phyloP scores from a whole-genome alignment of 257 asterid species.

The Solanum rostratum region DNA sequence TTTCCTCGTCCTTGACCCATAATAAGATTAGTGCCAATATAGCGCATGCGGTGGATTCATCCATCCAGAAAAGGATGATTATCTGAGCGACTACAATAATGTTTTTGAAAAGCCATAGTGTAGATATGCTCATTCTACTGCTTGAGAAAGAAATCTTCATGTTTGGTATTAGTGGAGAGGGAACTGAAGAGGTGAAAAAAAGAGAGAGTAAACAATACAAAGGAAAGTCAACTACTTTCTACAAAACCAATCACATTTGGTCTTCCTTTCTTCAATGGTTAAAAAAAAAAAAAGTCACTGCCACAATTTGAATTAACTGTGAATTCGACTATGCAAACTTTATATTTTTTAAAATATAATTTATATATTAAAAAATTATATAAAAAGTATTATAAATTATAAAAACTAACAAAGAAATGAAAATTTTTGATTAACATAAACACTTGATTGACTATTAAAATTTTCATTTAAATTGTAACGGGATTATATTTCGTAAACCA shows the following conservation, averaged over 20 bases:
- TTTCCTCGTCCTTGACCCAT: slow-evolving; percentile 3
- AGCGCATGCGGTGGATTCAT: background rate
- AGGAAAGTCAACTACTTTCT: background rate
- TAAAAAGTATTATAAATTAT: too few species aligned
- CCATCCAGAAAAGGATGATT: background rate
- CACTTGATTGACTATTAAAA: background rate
- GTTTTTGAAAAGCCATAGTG: background rate
- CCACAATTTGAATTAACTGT: too few species aligned
- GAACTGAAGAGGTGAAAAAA: background rate
- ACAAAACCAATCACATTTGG: background rate
- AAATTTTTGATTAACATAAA: too few species aligned
- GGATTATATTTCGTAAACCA: background rate
- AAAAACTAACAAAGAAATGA: too few species aligned
- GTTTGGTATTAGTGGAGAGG: background rate
- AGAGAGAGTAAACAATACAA: background rate
- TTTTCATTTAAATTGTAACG: background rate
- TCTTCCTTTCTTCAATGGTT: background rate
- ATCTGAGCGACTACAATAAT: background rate
- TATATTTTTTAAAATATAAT: too few species aligned
- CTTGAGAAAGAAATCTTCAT: background rate
- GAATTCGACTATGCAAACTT: background rate
- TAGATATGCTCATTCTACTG: background rate
- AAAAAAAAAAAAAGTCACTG: too few species aligned
- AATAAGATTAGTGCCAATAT: slow-evolving; percentile 10
- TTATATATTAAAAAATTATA: too few species aligned